phyloP scores from a whole-genome alignment of 495 filamentous ascomycete species.

The Cercophora sp. region DNA sequence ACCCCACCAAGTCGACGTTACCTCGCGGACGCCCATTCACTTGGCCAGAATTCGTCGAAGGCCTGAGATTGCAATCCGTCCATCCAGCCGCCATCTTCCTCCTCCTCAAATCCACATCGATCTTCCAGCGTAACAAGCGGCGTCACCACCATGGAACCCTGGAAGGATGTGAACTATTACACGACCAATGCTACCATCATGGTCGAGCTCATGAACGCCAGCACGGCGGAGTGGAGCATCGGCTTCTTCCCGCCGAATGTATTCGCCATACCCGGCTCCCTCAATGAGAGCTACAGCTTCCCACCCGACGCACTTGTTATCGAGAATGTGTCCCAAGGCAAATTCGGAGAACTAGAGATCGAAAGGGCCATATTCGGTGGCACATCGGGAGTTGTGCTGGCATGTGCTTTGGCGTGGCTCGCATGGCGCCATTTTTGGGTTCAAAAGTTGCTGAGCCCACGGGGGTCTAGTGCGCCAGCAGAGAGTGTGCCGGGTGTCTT shows the following conservation, averaged over 20 bases:
- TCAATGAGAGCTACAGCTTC: not conserved
- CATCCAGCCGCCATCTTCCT: too few relatives aligned
- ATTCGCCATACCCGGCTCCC: conserved; percentile 10
- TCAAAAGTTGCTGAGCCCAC: not conserved
- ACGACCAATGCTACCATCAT: conserved; percentile 8
- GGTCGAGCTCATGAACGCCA: conserved; percentile 17
- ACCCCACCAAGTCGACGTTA: too few relatives aligned
- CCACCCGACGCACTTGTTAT: conserved; percentile 14
- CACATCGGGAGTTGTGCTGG: not conserved
- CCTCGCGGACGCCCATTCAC: too few relatives aligned
- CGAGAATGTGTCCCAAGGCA: conserved; percentile 10
- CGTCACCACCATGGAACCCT: conserved; percentile 17
- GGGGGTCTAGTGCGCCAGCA: not conserved
- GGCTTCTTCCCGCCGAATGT: conserved; percentile 12
- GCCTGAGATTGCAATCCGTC: too few relatives aligned
- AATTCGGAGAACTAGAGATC: not conserved
- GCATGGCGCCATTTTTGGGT: not conserved
- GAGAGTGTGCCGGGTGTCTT: not conserved
- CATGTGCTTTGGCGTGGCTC: conserved; percentile 2
- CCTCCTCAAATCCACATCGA: too few relatives aligned
- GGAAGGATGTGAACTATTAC: conserved; percentile 13
- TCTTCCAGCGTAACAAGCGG: too few relatives aligned
- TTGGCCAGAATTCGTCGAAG: too few relatives aligned
- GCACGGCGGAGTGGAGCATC: conserved; percentile 16
- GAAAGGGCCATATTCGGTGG: conserved; percentile 13